Evolutionary conservation across 2,329 filamentous ascomycete species (phyloP), one percentile per base, ranked within the genome.

Genomic region (Paradendryphiella salina): DNA sequence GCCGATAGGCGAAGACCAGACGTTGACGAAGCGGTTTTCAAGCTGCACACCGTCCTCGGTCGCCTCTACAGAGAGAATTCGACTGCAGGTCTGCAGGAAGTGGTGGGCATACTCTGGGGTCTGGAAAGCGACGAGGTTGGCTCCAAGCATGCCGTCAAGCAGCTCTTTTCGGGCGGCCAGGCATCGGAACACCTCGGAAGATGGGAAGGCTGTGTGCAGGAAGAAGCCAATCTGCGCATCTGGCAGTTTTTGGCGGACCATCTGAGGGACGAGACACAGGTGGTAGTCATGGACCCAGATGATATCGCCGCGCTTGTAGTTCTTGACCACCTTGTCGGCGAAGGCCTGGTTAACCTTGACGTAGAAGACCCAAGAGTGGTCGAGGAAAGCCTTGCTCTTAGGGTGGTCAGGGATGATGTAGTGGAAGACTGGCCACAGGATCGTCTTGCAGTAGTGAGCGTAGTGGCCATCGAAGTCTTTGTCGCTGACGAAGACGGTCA

Each of bases 221-320:
- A 96, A 97, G 77, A 97, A 94, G 9, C 93, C 93, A 63, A 97
- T 96, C 76, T 96, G 89, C 13, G 93, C 93, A 59, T 96, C 90
- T 0, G 93, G 92, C 8, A 94, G 80, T 78, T 92, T 89, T 75
- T 95, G 86, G 21, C 93, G 88, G 37, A 97, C 80, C 89, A 97
- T 95, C 38, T 80, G 82, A 3, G 93, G 93, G 1, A 97, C 89
- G 5, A 97, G 80, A 4, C 96, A 81, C 39, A 97, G 80, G 71
- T 97, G 93, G 70, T 97, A 97, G 73, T 97, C 93, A 70, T 97
- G 91, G 36, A 97, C 80, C 93, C 93, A 97, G 65, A 97, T 88
- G 38, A 89, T 85, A 70, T 97, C 94, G 34, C 90, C 91, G 21
- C 88, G 85, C 78, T 96, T 96, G 86, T 93, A 97, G 75, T 92